phyloP scores from a whole-genome alignment of 495 filamentous ascomycete species.

The Hypoxylon cercidicola region DNA sequence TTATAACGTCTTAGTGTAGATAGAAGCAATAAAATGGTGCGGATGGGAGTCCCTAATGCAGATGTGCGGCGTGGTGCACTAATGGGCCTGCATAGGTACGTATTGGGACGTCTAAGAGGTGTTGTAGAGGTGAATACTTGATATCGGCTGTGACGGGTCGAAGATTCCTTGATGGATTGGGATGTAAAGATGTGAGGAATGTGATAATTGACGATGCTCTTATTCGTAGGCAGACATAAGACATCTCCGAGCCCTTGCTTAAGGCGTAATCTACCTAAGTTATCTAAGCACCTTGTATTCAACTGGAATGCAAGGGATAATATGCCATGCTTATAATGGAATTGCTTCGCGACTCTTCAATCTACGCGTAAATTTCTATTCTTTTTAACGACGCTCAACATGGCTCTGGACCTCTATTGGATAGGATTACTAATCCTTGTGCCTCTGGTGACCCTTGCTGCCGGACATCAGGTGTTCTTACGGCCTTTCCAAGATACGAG shows the following conservation, averaged over 20 bases:
- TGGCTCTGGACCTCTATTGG: conserved; percentile 41
- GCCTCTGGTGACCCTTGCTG: conserved; percentile 32
- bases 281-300: not conserved
- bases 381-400: conserved; percentile 1
- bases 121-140: too few species aligned
- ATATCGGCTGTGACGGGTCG: not conserved
- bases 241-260: not conserved
- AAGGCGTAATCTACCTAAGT: not conserved
- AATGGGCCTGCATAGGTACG: too few species aligned
- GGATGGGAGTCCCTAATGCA: too few species aligned
- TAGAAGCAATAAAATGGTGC: too few species aligned
- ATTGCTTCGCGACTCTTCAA: not conserved
- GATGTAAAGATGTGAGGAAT: not conserved
- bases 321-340: not conserved
- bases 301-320: not conserved
- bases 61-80: too few species aligned
- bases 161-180: not conserved
- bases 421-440: conserved; percentile 31
- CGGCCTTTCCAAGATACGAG: conserved; percentile 14
- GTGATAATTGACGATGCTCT: not conserved
- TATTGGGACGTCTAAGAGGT: too few species aligned
- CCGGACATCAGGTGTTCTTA: conserved; percentile 21
- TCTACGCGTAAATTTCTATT: not conserved
- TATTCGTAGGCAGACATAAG: not conserved
- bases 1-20: too few species aligned